Percentiles rank a stretch among this genome's conserved stretches.
phyloP scores from a whole-genome alignment of 1,284 basidiomycete genomes.

The Thelephora terrestris region DNA sequence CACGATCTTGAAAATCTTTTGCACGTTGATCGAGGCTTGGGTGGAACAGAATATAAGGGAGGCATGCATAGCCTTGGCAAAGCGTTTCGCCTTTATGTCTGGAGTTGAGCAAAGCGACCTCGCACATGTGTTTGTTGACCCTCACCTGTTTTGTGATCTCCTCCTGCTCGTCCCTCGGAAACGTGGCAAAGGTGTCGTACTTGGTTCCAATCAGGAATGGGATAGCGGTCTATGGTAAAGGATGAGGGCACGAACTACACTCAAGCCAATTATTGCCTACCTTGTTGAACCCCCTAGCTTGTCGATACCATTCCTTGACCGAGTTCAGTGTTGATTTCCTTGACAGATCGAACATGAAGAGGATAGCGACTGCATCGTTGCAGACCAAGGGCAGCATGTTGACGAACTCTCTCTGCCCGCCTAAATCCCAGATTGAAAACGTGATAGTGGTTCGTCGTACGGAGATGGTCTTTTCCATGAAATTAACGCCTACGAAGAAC shows the following conservation, averaged over 20 bases:
- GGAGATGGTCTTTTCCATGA: constrained; percentile 98
- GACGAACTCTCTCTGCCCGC: constrained; percentile 95
- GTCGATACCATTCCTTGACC: constrained; percentile 99
- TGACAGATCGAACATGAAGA: constrained; percentile 99
- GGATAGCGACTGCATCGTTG: constrained; percentile 96
- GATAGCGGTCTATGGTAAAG: constrained; percentile 68
- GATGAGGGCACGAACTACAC: not conserved
- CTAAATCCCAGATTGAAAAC: constrained; percentile 98
- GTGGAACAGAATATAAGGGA: constrained; percentile 98
- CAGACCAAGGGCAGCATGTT: constrained; percentile 98
- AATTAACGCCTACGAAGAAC: constrained; percentile 74
- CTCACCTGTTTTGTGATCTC: constrained; percentile 92
- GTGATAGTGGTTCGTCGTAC: constrained; percentile 97
- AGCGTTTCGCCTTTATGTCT: constrained; percentile 71
- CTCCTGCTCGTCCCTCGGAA: constrained; percentile 95
- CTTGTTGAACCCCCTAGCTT: constrained; percentile 97
- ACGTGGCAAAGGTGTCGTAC: constrained; percentile 94
- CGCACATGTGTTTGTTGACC: constrained; percentile 9
- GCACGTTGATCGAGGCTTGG: constrained; percentile 95
- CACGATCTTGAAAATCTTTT: constrained; percentile 99
- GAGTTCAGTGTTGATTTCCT: constrained; percentile 95
- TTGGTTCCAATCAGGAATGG: constrained; percentile 97
- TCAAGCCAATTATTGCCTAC: constrained; percentile 32
- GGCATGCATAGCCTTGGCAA: constrained; percentile 97
- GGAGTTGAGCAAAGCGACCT: constrained; percentile 4